Conservation (phyloP, 768 basidiomycete genomes). For the Grammothele lineata region DNA sequence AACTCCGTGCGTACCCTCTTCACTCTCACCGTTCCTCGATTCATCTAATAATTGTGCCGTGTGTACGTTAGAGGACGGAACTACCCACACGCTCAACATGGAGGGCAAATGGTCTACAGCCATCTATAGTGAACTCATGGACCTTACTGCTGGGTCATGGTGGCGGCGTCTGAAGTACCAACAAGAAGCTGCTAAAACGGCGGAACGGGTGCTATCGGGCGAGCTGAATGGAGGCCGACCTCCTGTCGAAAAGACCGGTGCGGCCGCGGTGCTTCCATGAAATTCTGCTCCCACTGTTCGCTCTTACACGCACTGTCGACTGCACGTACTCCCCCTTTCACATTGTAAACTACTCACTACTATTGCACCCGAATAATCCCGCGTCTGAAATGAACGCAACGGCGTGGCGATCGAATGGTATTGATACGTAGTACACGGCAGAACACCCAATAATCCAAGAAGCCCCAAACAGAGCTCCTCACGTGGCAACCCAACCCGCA, state of each 20-base stretch:
- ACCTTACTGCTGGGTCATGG: conserved; percentile 51
- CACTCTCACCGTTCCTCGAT: background rate
- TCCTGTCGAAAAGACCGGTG: conserved; percentile 30
- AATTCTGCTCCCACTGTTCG: background rate
- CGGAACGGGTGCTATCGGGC: too few species aligned
- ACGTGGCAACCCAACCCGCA: conserved; percentile 22
- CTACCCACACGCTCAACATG: conserved; percentile 44
- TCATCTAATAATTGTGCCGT: background rate
- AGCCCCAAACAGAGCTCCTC: background rate
- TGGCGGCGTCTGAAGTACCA: conserved; percentile 56
- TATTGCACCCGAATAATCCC: too few species aligned
- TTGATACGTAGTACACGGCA: background rate
- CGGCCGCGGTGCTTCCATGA: conserved; percentile 36
- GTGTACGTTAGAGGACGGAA: conserved; percentile 43
- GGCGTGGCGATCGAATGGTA: too few species aligned
- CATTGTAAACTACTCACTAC: conserved; percentile 11
- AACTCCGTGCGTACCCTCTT: conserved; percentile 52
- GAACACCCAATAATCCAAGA: background rate
- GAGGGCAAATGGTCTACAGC: conserved; percentile 65
- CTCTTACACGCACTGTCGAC: too few species aligned
- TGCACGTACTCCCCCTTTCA: background rate
- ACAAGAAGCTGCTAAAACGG: conserved; percentile 33
- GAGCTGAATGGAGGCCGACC: too few species aligned
- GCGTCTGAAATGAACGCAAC: too few species aligned
- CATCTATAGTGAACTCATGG: conserved; percentile 70